Percentiles rank a stretch among this genome's conserved stretches.
Conservation (phyloP, 2,329 filamentous ascomycete genomes). For the Didymosphaeria variabile region DNA sequence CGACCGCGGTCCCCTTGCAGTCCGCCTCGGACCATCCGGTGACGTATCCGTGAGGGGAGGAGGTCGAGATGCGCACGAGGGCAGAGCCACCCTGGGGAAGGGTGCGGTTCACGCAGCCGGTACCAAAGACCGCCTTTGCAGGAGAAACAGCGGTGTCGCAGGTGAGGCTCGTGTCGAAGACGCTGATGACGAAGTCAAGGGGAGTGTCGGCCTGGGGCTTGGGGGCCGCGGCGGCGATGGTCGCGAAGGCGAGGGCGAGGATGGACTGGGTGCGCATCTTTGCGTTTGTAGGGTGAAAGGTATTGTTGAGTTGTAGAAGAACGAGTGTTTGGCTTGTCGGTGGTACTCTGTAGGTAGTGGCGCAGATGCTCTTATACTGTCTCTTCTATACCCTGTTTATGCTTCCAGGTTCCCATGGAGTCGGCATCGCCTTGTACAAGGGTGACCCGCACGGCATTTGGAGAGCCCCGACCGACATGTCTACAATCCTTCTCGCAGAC, state of each 20-base stretch:
- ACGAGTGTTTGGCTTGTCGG: not conserved
- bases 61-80: constrained; percentile 6
- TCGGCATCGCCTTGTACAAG: not conserved
- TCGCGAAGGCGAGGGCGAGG: constrained; percentile 9
- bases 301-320: not conserved
- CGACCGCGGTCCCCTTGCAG: constrained; percentile 4
- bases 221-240: constrained; percentile 1
- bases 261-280: constrained; percentile 11
- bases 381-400: not conserved
- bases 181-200: constrained; percentile 10
- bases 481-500: not conserved
- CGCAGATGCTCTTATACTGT: constrained; percentile 6
- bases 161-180: constrained; percentile 9
- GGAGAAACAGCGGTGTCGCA: not conserved
- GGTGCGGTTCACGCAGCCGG: constrained; percentile 2
- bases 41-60: constrained; percentile 1
- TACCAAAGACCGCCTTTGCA: constrained; percentile 1
- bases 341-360: not conserved
- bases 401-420: not conserved
- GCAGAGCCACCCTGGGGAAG: constrained; percentile 9
- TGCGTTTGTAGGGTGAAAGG: not conserved
- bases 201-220: constrained; percentile 3
- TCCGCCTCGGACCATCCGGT: constrained; percentile 3
- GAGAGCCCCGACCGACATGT: not conserved
- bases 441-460: not conserved